These are phyloP conservation scores for Endotrypanum monterogeii DNA, from an alignment of 208 protist genomes.

Conservation along the genomic window DNA sequence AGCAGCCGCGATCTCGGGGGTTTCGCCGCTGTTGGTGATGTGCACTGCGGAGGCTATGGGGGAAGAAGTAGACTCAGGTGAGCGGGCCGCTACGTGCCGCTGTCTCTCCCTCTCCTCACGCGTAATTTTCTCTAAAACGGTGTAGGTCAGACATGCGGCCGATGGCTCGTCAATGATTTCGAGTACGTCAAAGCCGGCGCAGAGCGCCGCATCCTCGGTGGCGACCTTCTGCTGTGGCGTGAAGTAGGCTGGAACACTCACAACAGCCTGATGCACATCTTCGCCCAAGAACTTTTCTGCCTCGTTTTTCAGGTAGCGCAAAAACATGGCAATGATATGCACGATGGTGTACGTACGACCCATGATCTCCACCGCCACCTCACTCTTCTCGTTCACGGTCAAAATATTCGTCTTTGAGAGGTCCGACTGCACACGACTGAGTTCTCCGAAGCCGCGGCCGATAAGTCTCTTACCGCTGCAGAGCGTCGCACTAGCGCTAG, in stretches of 20 bases:
- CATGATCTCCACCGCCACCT: constrained; percentile 90
- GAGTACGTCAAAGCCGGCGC: constrained; percentile 90
- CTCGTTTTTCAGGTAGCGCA: constrained; percentile 88
- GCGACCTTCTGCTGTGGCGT: constrained; percentile 91
- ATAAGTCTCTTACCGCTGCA: constrained; percentile 93
- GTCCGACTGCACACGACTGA: constrained; percentile 79
- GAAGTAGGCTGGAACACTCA: constrained; percentile 94
- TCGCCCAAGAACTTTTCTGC: constrained; percentile 85
- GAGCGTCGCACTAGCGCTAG: constrained; percentile 84
- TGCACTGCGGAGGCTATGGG: neutral
- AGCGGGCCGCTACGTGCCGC: neutral
- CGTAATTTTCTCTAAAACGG: constrained; percentile 50
- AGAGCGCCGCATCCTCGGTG: constrained; percentile 92
- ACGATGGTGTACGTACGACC: constrained; percentile 89
- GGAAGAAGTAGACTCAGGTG: constrained; percentile 1
- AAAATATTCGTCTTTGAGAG: constrained; percentile 89
- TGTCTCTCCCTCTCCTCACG: neutral
- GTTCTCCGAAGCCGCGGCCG: constrained; percentile 84
- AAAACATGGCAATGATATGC: constrained; percentile 94
- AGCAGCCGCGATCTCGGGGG: neutral
- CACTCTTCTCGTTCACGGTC: constrained; percentile 83
- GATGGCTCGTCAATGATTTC: constrained; percentile 94
- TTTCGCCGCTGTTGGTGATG: neutral
- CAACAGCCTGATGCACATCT: constrained; percentile 82
- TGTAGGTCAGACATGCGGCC: constrained; percentile 88